Percentiles rank a stretch among this genome's conserved stretches.
These are phyloP conservation scores for Stropharia rugosoannulata DNA, from an alignment of 768 basidiomycete genomes.

Conservation along the genomic window DNA sequence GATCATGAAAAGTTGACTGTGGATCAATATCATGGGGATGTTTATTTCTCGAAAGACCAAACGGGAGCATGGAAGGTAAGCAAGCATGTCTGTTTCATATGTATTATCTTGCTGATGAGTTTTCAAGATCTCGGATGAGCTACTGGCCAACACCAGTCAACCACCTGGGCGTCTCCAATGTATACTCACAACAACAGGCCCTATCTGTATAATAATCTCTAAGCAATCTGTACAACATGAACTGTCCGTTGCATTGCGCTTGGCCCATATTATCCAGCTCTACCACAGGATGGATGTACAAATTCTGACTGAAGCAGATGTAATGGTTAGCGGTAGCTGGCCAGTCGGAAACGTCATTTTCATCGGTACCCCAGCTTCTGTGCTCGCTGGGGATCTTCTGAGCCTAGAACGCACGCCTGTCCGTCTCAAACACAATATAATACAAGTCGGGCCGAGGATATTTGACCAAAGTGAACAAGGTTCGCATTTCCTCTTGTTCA, in stretches of 20 bases:
- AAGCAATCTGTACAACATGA: conserved; percentile 24
- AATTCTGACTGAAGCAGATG: conserved; percentile 48
- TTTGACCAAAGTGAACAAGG: conserved; percentile 31
- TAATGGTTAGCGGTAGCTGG: conserved; percentile 21
- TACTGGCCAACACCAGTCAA: conserved; percentile 11
- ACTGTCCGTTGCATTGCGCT: conserved; percentile 56
- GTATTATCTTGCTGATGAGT: not conserved
- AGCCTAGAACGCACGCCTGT: conserved; percentile 31
- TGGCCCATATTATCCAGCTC: conserved; percentile 64
- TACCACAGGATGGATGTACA: conserved; percentile 73
- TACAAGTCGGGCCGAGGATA: conserved; percentile 24
- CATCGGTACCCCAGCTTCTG: conserved; percentile 43
- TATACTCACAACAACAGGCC: conserved; percentile 53
- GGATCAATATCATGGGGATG: not conserved
- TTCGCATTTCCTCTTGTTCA: conserved; percentile 9
- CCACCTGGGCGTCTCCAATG: conserved; percentile 61
- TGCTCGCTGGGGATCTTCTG: conserved; percentile 32
- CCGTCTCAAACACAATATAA: conserved; percentile 20
- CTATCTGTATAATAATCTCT: conserved; percentile 59
- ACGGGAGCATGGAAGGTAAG: conserved; percentile 18
- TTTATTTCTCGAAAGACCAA: conserved; percentile 5
- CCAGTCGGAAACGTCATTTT: conserved; percentile 55
- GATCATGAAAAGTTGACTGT: conserved; percentile 12
- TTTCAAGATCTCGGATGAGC: not conserved
- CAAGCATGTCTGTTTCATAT: not conserved